Conservation (phyloP, 331 rosid species). For the Acacia pycnantha region DNA sequence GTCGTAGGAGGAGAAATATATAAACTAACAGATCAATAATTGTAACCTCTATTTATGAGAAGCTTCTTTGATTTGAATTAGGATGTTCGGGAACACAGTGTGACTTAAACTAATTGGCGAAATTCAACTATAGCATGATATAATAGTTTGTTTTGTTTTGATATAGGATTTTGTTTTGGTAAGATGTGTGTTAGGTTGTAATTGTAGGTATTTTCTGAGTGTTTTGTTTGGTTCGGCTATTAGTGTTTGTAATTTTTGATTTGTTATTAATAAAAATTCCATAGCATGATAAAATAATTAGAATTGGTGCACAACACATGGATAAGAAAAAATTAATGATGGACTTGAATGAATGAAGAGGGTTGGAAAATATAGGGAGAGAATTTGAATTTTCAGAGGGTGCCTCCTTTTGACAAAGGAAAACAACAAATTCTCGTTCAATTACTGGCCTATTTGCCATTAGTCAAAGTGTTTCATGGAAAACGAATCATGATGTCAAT, state of each 20-base stretch:
- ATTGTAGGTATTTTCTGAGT: too few species aligned
- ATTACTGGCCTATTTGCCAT: neutral
- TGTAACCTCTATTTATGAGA: neutral
- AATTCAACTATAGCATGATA: neutral
- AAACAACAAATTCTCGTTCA: neutral
- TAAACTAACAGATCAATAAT: neutral
- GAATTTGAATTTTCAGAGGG: neutral
- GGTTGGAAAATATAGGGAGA: neutral
- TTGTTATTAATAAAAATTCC: too few species aligned
- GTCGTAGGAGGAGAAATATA: neutral
- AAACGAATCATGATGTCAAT: neutral
- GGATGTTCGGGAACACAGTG: neutral
- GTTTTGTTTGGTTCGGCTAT: too few species aligned
- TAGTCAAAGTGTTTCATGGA: neutral
- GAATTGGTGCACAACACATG: neutral
- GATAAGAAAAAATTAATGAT: neutral
- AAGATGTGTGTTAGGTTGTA: too few species aligned
- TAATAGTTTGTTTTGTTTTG: too few species aligned
- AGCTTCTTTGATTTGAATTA: neutral
- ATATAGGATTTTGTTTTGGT: too few species aligned
- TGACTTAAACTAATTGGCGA: neutral
- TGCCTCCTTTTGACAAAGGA: neutral
- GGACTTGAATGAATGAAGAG: neutral
- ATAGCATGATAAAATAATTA: neutral
- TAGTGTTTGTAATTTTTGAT: too few species aligned